phyloP scores from a whole-genome alignment of 352 stramenopile genomes.

The Phytophthora citrophthora region DNA sequence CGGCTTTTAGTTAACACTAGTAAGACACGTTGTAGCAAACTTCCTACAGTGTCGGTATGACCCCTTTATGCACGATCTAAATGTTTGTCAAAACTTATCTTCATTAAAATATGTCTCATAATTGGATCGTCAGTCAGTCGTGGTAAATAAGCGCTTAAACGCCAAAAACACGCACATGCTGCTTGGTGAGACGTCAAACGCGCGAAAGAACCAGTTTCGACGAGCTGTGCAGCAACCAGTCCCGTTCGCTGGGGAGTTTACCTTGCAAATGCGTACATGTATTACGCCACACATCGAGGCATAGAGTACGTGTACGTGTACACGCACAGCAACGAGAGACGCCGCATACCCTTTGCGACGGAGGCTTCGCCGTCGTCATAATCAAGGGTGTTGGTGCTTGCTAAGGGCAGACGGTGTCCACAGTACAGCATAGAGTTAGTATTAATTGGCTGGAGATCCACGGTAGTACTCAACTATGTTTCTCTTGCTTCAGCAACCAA shows the following conservation, averaged over 20 bases:
- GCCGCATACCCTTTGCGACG: constrained; percentile 6
- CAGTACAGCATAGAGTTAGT: too few species aligned
- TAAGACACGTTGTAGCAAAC: too few species aligned
- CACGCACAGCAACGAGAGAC: not conserved
- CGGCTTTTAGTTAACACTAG: too few species aligned
- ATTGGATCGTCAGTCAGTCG: constrained; percentile 1
- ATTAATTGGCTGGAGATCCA: too few species aligned
- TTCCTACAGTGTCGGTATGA: not conserved
- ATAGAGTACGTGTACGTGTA: not conserved
- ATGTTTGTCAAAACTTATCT: constrained; percentile 1
- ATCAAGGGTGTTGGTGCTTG: not conserved
- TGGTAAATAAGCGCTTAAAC: constrained; percentile 1
- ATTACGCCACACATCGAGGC: constrained; percentile 17
- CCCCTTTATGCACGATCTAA: not conserved
- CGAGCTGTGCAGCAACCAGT: constrained; percentile 6
- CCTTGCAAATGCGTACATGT: not conserved
- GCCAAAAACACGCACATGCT: constrained; percentile 5
- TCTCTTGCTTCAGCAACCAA: not conserved
- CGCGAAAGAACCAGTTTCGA: constrained; percentile 6
- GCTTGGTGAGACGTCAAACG: constrained; percentile 22
- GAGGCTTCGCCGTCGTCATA: not conserved
- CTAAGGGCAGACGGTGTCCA: too few species aligned
- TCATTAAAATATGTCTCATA: not conserved
- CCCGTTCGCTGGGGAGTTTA: not conserved
- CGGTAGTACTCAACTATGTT: too few species aligned